Evolutionary conservation across 176 grass and related monocot species (phyloP).

Genomic region (Lolium multiflorum): DNA sequence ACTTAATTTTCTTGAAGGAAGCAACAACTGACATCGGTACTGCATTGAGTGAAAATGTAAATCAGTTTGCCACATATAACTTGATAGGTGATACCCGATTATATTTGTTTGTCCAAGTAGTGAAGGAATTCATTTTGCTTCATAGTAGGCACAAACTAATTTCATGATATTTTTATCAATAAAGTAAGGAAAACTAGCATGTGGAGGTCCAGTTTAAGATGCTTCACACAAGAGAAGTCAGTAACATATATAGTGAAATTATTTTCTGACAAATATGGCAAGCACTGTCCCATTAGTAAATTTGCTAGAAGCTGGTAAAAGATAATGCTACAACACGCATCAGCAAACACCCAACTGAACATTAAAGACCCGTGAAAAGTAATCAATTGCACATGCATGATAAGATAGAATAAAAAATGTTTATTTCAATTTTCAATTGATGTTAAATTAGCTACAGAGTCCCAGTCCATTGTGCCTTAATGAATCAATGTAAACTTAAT

Average conservation of each 20-base stretch:
- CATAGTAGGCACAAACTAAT: slow-evolving; percentile 28
- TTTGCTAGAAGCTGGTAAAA: background rate
- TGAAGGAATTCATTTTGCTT: background rate
- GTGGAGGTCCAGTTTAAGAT: background rate
- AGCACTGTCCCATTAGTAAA: background rate
- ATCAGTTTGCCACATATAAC: slow-evolving; percentile 34
- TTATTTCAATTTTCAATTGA: background rate
- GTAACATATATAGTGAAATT: background rate
- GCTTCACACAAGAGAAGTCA: slow-evolving; percentile 21
- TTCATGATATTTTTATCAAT: background rate
- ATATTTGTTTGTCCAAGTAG: slow-evolving; percentile 17
- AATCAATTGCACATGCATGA: slow-evolving; percentile 18
- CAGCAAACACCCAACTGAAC: background rate
- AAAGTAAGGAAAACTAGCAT: slow-evolving; percentile 16
- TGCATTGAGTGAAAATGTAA: slow-evolving; percentile 52
- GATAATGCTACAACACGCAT: background rate
- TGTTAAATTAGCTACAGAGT: background rate
- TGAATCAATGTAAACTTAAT: slow-evolving; percentile 10
- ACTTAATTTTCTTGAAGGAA: slow-evolving; percentile 98
- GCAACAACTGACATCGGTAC: slow-evolving; percentile 95
- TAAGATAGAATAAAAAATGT: background rate
- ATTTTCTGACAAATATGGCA: background rate
- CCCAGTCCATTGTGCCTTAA: background rate
- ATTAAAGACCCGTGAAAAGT: background rate
- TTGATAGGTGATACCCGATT: background rate